These are phyloP conservation scores for Phellopilus nigrolimitatus DNA, from an alignment of 1,284 basidiomycete genomes.

Conservation along the genomic window DNA sequence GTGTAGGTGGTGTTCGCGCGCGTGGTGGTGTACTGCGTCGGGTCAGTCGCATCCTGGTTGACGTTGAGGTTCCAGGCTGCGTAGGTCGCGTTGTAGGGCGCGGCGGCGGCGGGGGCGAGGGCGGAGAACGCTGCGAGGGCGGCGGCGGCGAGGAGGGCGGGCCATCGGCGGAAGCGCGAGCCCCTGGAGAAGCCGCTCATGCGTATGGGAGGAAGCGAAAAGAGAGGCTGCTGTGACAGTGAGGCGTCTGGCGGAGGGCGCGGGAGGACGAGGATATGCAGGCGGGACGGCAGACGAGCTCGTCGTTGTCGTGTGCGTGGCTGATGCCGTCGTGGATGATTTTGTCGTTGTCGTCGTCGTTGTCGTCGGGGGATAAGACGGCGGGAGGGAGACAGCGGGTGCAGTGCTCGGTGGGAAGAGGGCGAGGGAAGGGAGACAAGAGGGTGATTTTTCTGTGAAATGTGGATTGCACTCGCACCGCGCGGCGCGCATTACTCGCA, in stretches of 20 bases:
- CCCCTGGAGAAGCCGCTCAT: constrained; percentile 13
- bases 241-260: neutral
- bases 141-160: constrained; percentile 3
- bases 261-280: neutral
- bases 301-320: no score
- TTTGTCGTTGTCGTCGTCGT: no score
- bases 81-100: constrained; percentile 75
- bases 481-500: no score
- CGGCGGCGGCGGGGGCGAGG: constrained; percentile 34
- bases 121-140: constrained; percentile 21
- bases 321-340: no score
- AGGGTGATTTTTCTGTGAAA: no score
- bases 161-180: no score
- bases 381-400: no score
- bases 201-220: neutral
- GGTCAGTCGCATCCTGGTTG: constrained; percentile 68
- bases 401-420: no score
- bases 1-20: constrained; percentile 66
- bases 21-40: constrained; percentile 64
- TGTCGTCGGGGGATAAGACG: no score
- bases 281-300: neutral
- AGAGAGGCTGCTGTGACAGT: neutral
- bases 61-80: constrained; percentile 80
- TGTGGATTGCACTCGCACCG: no score
- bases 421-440: no score